phyloP scores from a whole-genome alignment of 768 basidiomycete genomes.

The Lactarius quietus region DNA sequence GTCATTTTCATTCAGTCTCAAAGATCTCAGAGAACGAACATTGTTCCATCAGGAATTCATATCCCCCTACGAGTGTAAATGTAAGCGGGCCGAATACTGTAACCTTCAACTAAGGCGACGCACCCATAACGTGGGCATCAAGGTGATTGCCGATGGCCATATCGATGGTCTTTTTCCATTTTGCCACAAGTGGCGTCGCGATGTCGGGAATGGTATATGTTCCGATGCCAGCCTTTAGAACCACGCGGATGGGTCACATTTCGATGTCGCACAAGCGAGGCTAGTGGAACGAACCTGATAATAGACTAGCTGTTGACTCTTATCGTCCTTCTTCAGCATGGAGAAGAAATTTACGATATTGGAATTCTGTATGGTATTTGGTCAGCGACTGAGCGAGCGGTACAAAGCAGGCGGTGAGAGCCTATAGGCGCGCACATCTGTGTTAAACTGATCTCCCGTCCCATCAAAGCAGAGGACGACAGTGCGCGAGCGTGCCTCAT shows the following conservation, averaged over 20 bases:
- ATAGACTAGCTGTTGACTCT: conserved; percentile 61
- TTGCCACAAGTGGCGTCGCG: conserved; percentile 55
- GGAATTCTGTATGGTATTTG: conserved; percentile 49
- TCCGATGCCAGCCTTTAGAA: conserved; percentile 60
- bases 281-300: conserved; percentile 51
- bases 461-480: conserved; percentile 71
- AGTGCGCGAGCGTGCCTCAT: conserved; percentile 36
- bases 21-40: conserved; percentile 37
- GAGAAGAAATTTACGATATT: conserved; percentile 68
- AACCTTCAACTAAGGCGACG: conserved; percentile 12
- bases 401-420: neutral
- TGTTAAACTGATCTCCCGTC: conserved; percentile 60
- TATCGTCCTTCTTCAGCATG: conserved; percentile 65
- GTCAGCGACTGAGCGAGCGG: neutral
- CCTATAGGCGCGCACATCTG: conserved; percentile 44
- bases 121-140: conserved; percentile 68
- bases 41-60: conserved; percentile 77
- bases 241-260: neutral
- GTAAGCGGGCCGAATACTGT: neutral
- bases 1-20: neutral
- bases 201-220: conserved; percentile 65
- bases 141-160: conserved; percentile 59
- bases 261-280: neutral
- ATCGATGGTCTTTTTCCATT: conserved; percentile 53
- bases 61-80: conserved; percentile 46